Base-by-base conservation (phyloP, 768 basidiomycete genomes). In the Pleurotus ostreatus region DNA sequence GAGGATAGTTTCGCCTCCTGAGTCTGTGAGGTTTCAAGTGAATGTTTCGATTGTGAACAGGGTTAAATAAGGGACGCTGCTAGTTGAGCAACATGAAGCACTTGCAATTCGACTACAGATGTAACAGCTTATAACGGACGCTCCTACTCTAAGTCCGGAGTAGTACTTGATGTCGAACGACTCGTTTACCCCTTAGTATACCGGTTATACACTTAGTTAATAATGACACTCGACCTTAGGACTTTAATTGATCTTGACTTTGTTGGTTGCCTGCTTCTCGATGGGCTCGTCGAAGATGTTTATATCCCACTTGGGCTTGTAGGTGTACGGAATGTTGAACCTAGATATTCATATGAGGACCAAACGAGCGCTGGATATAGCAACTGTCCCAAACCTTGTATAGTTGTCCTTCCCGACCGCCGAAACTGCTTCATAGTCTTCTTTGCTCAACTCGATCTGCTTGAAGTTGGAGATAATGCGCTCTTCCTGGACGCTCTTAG, bases 401-500 rank as follows among this genome's bases (percentile, higher is more conserved):
- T 73, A 71, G 57, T 80, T 79, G 49, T 70, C 71, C 52, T 74
- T 67, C 1, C 82, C 85, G 44, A 88, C 68, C 11, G 72, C 70
- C 11, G 68, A 70, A 60, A 91, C 71, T 63, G 71, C 78, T 58
- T 88, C 78, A 60, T 83, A 89, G 64, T 91, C 88, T 54, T 83
- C 85, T 61, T 83, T 65, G 65, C 75, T 78, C 53, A 93, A 73
- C 63, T 78, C 76, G 52, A 92, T 77, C 65, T 92, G 85, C 72
- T 88, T 68, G 75, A 91, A 90, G 76, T 94, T 92, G 59, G 84
- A 85, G 52, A 76, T 66, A 71, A 92, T 86, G 40, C 88, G 87
- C 3, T 74, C 81, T 64, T 86, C 76, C 56, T 85, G 76, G 23
- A 92, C 88, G 55, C 83, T 85, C 79, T 94, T 94, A 15, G 92